Base-by-base conservation (phyloP, 208 protist species). In the Acanthamoeba healyi region DNA sequence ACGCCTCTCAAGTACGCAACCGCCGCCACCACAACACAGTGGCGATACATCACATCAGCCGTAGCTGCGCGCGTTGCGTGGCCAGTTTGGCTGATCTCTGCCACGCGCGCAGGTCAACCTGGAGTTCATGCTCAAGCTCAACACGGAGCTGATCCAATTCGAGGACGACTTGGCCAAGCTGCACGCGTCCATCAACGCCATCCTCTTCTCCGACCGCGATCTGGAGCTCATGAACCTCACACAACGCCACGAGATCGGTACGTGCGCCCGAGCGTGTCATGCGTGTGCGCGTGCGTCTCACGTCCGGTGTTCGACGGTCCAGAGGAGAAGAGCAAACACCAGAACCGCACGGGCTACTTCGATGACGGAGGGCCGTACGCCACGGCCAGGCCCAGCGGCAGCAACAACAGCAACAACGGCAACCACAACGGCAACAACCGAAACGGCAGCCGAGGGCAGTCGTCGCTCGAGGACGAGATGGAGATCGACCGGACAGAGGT, bases 211-310 rank as follows among this genome's bases (percentile, higher is more conserved):
- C 36, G 65, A 74, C 36, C 65, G 65, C 65, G 65, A 74, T 17
- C 65, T 74, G n/a, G 65, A 74, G 65, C 65, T 74, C 65, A 74
- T 74, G 65, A 74, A 74, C 65, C 65, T 74, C 36, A 74, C 65
- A 4, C 65, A 74, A 17, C 65, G 65, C 9, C 65, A 74, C 36
- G 65, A 74, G 17, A 29, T 74, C 9, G 65, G 65, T 74, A 74
- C 10, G 61, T n/a, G n/a, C n/a, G n/a, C n/a, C n/a, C n/a, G n/a
- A n/a, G n/a, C n/a, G n/a, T n/a, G n/a, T n/a, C n/a, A n/a, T n/a
- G n/a, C n/a, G n/a, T n/a, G n/a, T n/a, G n/a, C n/a, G n/a, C n/a
- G n/a, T n/a, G n/a, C n/a, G n/a, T n/a, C n/a, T n/a, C n/a, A n/a
- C n/a, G n/a, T n/a, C n/a, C n/a, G n/a, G n/a, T n/a, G n/a, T n/a